Percentiles rank a stretch among this genome's conserved stretches.
phyloP scores from a whole-genome alignment of 2,329 filamentous ascomycete species.

The Coniochaeta sp. region DNA sequence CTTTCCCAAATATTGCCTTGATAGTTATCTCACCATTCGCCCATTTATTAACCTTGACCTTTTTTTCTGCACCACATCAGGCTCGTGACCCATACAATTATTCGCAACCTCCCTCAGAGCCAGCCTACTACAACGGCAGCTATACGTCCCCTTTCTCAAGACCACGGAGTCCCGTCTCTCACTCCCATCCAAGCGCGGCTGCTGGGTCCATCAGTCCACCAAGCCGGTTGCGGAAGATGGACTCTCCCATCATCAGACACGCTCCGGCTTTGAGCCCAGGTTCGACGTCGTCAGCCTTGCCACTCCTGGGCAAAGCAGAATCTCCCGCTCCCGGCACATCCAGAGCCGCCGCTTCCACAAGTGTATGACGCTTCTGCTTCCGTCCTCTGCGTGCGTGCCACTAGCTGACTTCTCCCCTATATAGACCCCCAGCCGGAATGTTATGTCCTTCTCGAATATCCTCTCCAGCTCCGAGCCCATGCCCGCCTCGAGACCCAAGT shows the following conservation, averaged over 20 bases:
- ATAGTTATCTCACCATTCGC: not conserved
- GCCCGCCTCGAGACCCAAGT: conserved; percentile 31
- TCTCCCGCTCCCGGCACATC: conserved; percentile 27
- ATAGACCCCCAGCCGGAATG: conserved; percentile 64
- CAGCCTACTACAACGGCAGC: conserved; percentile 39
- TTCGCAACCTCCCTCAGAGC: conserved; percentile 30
- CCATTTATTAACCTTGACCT: not conserved
- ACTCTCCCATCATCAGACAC: conserved; percentile 42
- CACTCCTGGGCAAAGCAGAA: conserved; percentile 30
- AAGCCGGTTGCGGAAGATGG: conserved; percentile 30
- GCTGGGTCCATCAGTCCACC: conserved; percentile 36
- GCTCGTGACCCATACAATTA: conserved; percentile 45
- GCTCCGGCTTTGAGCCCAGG: conserved; percentile 28
- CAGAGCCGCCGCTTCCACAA: conserved; percentile 30
- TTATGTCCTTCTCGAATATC: conserved; percentile 95
- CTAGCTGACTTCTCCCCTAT: conserved; percentile 8
- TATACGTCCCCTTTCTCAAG: conserved; percentile 41
- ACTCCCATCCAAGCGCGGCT: conserved; percentile 30
- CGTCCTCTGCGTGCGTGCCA: not conserved
- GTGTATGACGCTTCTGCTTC: conserved; percentile 20
- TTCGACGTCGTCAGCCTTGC: conserved; percentile 21
- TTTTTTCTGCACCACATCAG: conserved; percentile 22
- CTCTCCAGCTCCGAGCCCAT: conserved; percentile 71
- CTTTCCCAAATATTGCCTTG: not conserved
- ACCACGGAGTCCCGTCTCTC: conserved; percentile 42